Evolutionary conservation across 1,284 basidiomycete species (phyloP).

Genomic region (Irpex sp.): DNA sequence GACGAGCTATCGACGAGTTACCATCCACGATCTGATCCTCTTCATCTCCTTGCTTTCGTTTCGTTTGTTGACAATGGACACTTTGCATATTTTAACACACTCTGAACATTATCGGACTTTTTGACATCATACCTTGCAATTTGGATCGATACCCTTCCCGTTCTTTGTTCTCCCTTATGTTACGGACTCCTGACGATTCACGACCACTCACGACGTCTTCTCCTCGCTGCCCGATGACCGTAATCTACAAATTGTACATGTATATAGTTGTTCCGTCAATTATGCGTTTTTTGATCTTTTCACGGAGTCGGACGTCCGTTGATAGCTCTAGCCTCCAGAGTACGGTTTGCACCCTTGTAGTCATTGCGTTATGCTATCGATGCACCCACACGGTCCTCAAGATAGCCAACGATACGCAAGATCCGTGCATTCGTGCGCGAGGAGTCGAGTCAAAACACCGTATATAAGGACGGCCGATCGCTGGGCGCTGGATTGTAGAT

Average conservation of each 20-base stretch:
- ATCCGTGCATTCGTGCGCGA: neutral
- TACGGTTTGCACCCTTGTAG: neutral
- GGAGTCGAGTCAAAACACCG: neutral
- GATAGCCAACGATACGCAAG: neutral
- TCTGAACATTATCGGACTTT: neutral
- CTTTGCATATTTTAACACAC: neutral
- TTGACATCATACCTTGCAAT: neutral
- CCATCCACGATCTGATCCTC: conserved; percentile 46
- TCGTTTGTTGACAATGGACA: neutral
- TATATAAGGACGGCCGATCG: neutral
- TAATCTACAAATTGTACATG: neutral
- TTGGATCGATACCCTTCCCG: neutral
- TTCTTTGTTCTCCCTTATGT: neutral
- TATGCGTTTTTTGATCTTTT: neutral
- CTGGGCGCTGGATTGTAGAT: neutral
- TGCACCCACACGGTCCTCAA: neutral
- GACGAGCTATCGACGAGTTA: conserved; percentile 55
- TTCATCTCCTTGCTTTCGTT: neutral
- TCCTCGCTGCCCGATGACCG: neutral
- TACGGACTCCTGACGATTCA: neutral
- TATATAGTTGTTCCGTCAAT: neutral
- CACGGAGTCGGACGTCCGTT: neutral
- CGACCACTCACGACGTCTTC: neutral
- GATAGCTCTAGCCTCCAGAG: neutral
- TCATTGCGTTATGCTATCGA: neutral